A percentile compares a stretch with the other conserved stretches of the same genome.
phyloP scores from a whole-genome alignment of 441 rosid species.

The Pelargonium fulgidum region DNA sequence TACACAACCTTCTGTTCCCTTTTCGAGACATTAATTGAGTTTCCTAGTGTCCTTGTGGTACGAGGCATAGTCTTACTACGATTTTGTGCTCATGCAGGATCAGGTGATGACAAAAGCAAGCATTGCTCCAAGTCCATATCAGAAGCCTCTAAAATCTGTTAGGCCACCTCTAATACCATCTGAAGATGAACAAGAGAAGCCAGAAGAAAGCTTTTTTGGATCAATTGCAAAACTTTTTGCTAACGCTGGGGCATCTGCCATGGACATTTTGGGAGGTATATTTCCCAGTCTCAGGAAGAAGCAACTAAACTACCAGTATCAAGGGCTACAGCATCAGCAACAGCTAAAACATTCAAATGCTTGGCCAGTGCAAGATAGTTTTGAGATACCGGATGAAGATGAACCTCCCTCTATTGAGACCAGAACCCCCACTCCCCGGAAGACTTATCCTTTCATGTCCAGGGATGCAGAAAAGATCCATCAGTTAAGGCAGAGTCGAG shows the following conservation, averaged over 20 bases:
- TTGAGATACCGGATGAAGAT: conserved; percentile 75
- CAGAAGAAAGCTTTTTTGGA: conserved; percentile 67
- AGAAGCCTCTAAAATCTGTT: conserved; percentile 48
- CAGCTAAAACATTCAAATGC: conserved; percentile 33
- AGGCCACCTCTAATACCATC: conserved; percentile 72
- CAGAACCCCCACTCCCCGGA: conserved; percentile 72
- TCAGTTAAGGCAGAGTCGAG: conserved; percentile 76
- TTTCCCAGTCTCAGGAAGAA: conserved; percentile 55
- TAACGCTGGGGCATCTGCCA: conserved; percentile 40
- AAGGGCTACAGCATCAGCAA: conserved; percentile 27
- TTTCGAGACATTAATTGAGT: neutral
- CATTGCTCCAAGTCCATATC: conserved; percentile 32
- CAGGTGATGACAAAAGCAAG: conserved; percentile 26
- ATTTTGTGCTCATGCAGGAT: conserved; percentile 39
- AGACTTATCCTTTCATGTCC: conserved; percentile 88
- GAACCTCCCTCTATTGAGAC: conserved; percentile 80
- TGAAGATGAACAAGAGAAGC: conserved; percentile 59
- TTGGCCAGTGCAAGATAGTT: conserved; percentile 95
- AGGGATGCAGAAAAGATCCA: conserved; percentile 82
- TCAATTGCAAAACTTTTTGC: conserved; percentile 51
- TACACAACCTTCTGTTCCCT: neutral
- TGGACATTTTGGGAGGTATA: conserved; percentile 60
- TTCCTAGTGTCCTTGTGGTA: conserved; percentile 6
- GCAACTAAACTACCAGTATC: conserved; percentile 33
- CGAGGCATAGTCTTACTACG: conserved; percentile 8